These are phyloP conservation scores for Oleoguttula mirabilis DNA, from an alignment of 495 filamentous ascomycete species.

Conservation along the genomic window DNA sequence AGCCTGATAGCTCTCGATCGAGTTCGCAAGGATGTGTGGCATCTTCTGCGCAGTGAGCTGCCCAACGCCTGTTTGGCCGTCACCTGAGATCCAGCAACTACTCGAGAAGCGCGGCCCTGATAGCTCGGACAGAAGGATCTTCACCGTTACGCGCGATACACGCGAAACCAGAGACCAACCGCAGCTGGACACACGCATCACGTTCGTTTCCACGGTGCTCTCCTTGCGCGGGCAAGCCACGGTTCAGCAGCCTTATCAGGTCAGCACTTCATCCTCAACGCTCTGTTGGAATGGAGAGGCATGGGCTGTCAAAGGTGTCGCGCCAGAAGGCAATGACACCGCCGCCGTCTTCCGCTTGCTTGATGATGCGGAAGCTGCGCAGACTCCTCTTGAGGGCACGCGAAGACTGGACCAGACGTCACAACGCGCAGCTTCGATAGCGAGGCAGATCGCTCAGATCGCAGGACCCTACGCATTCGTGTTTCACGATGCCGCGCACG, in stretches of 20 bases:
- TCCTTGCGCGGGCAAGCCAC: conserved; percentile 65
- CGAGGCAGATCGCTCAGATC: conserved; percentile 32
- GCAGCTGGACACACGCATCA: neutral
- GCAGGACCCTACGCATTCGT: conserved; percentile 87
- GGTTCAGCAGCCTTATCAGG: conserved; percentile 60
- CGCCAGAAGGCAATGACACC: conserved; percentile 62
- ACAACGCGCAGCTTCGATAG: neutral
- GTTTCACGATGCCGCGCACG: conserved; percentile 56
- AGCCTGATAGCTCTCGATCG: no score
- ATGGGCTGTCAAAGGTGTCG: conserved; percentile 55
- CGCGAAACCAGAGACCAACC: neutral
- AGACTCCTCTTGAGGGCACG: neutral
- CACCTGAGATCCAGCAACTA: conserved; percentile 32
- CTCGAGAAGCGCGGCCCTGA: conserved; percentile 48
- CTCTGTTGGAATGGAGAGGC: conserved; percentile 99
- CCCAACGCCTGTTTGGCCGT: conserved; percentile 26
- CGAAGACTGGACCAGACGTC: neutral
- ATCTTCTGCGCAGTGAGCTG: conserved; percentile 48
- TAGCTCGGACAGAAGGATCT: conserved; percentile 21
- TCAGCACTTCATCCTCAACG: conserved; percentile 47
- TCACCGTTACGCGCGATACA: neutral
- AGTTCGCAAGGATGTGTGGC: no score
- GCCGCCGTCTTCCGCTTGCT: conserved; percentile 56
- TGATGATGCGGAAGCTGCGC: conserved; percentile 30
- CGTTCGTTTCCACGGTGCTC: conserved; percentile 64